Conservation (phyloP, 2,329 filamentous ascomycete genomes). For the Colletotrichum theobromicola region DNA sequence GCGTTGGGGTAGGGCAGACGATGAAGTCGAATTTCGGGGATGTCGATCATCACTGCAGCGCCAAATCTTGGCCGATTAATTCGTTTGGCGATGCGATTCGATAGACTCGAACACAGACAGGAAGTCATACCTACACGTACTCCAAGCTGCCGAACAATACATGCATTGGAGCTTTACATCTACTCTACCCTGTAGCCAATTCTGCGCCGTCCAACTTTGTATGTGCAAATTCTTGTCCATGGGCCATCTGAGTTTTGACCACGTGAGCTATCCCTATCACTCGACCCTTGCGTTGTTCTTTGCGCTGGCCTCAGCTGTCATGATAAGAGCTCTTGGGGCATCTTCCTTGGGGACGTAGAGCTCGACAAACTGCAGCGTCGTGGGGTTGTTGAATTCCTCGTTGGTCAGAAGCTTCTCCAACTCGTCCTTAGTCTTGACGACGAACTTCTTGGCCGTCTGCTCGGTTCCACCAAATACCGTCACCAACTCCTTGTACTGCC, state of each 20-base stretch:
- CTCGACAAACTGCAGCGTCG: conserved; percentile 75
- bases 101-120: background rate
- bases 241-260: background rate
- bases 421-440: conserved; percentile 72
- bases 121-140: background rate
- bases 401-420: conserved; percentile 70
- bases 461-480: conserved; percentile 68
- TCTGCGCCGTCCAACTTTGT: background rate
- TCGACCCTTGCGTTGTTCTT: conserved; percentile 63
- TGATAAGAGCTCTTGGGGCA: conserved; percentile 72
- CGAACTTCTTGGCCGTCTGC: conserved; percentile 65
- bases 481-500: conserved; percentile 75
- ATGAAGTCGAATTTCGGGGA: background rate
- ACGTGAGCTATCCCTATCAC: conserved; percentile 18
- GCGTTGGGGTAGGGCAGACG: too few relatives aligned
- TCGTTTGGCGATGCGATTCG: background rate
- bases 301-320: conserved; percentile 74
- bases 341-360: conserved; percentile 82
- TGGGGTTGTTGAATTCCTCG: conserved; percentile 63
- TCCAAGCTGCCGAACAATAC: background rate
- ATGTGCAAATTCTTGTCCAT: background rate
- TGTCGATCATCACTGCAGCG: background rate
- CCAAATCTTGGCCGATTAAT: background rate
- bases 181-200: background rate
- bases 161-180: background rate